Evolutionary conservation across 306 rosid genomes (phyloP), one percentile per base, ranked within the genome.

Genomic region (Biancaea sappan): DNA sequence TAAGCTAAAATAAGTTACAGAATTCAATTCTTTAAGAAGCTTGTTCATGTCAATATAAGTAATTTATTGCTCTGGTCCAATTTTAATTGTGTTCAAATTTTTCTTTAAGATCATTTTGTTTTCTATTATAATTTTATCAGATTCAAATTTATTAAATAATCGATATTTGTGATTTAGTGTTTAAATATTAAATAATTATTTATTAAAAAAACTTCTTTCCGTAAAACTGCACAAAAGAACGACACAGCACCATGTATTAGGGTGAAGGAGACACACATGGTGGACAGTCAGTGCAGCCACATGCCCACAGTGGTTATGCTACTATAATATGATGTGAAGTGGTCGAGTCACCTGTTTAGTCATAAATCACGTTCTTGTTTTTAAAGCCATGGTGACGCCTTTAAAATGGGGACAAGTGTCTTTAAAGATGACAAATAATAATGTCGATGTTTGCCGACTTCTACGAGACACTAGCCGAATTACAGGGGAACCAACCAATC

Each of bases 341-440:
- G 44, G 77, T 50, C 52, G 48, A 28, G 37, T 48, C 26, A 67
- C 47, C 66, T 61, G 44, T 77, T 53, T 66, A 24, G 66, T 54
- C 52, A 40, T 11, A 72, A 43, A 41, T 51, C 77, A 44, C 25
- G 7, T 32, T 56, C 31, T 25, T 51, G 58, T 32, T 73, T 61
- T 68, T 72, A 62, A 53, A 50, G 44, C 29, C 35, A 77, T 6
- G 34, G 31, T 21, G 50, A 43, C 61, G 52, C 47, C 24, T 22
- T 74, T 59, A 51, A 31, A 41, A 32, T 38, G 50, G 44, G 50
- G 79, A 66, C 85, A 72, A 34, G 73, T 82, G 82, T 77, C 69
- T 16, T n/a, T n/a, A n/a, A 34, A 19, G 61, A 50, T 8, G 18
- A 50, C 48, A 63, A 44, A 34, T 52, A 72, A 69, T 44, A 82